Evolutionary conservation across 2,329 filamentous ascomycete species (phyloP).

Genomic region (Arthrobotrys musiformis): DNA sequence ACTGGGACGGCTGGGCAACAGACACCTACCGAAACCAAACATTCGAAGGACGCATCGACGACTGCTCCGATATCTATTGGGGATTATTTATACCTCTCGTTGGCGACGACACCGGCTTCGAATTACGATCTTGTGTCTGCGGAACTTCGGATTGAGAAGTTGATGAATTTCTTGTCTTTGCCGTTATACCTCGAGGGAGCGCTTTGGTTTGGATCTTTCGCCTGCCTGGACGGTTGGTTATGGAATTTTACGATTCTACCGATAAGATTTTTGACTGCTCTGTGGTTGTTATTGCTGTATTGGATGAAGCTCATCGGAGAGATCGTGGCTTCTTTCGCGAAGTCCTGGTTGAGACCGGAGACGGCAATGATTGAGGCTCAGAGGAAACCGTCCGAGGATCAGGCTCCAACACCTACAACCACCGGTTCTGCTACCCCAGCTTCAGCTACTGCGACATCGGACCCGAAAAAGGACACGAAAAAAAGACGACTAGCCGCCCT

Average conservation of each 20-base stretch:
- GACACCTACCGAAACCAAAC: slow-evolving; percentile 17
- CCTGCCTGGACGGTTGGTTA: slow-evolving; percentile 94
- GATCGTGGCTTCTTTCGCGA: slow-evolving; percentile 55
- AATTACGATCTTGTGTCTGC: slow-evolving; percentile 75
- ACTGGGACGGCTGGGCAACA: slow-evolving; percentile 10
- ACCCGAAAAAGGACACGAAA: slow-evolving; percentile 78
- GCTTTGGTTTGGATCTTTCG: slow-evolving; percentile 85
- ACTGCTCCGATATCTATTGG: slow-evolving; percentile 47
- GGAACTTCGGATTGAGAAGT: slow-evolving; percentile 87
- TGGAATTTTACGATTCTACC: slow-evolving; percentile 97
- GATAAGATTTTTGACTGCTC: slow-evolving; percentile 83
- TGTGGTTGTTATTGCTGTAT: slow-evolving; percentile 80
- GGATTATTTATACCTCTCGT: slow-evolving; percentile 51
- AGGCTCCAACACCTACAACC: too few relatives aligned
- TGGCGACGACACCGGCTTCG: slow-evolving; percentile 36
- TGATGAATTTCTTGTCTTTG: slow-evolving; percentile 86
- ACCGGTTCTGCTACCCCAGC: background rate
- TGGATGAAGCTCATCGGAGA: slow-evolving; percentile 75
- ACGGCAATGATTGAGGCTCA: slow-evolving; percentile 37
- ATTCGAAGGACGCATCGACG: slow-evolving; percentile 13
- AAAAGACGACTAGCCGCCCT: slow-evolving; percentile 65
- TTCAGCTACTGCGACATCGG: slow-evolving; percentile 41
- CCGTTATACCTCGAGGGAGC: slow-evolving; percentile 84
- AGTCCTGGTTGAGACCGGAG: slow-evolving; percentile 53
- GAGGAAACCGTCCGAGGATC: slow-evolving; percentile 17